Evolutionary conservation across 2,329 filamentous ascomycete genomes (phyloP).

Genomic region (Stagonosporopsis rhizophila): DNA sequence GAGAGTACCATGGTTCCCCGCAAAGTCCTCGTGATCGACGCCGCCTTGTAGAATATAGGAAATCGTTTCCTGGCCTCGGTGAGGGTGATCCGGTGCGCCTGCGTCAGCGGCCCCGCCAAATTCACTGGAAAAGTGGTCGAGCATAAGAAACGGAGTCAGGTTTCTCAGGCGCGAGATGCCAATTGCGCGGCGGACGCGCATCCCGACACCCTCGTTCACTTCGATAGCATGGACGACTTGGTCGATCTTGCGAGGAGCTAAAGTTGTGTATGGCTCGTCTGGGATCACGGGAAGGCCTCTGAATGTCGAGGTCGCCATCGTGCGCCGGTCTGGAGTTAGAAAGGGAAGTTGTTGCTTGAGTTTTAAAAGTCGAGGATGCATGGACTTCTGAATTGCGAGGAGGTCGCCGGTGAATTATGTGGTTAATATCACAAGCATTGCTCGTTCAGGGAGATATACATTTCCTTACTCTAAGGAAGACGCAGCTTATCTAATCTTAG

Average conservation of each 20-base stretch:
- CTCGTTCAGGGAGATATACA: no score
- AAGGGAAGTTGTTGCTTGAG: no score
- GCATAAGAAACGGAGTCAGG: conserved; percentile 92
- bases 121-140: conserved; percentile 81
- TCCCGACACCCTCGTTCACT: conserved; percentile 84
- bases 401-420: no score
- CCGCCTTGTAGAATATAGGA: conserved; percentile 83
- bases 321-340: no score
- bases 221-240: conserved; percentile 83
- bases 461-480: no score
- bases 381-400: no score
- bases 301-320: conserved; percentile 31
- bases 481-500: no score
- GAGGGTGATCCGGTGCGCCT: conserved; percentile 83
- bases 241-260: conserved; percentile 71
- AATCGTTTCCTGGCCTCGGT: conserved; percentile 85
- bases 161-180: conserved; percentile 81
- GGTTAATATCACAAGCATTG: no score
- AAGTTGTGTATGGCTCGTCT: conserved; percentile 41
- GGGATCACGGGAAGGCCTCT: conserved; percentile 56
- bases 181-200: conserved; percentile 82
- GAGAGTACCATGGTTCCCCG: conserved; percentile 81
- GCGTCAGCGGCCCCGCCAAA: conserved; percentile 61
- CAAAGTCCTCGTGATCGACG: conserved; percentile 89
- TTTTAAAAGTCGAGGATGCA: no score